Base-by-base conservation (phyloP, 768 basidiomycete species). In the Russula dissimulans region DNA sequence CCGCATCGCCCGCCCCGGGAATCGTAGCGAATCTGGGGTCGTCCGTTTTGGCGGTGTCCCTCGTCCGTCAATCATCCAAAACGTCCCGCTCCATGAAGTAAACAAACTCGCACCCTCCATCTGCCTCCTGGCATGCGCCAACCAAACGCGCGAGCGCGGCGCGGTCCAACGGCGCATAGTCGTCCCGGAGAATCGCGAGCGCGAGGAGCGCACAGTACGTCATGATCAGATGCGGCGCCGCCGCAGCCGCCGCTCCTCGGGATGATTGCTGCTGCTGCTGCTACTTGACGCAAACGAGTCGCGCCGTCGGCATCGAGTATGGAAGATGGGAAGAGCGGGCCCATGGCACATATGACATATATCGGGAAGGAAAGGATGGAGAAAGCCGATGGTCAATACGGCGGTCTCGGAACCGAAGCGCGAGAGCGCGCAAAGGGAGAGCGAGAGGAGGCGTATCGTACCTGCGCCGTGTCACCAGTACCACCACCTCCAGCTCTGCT, bases 131-230 rank as follows among this genome's bases (percentile, higher is more conserved):
- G 65, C 91, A 93, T 14, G 82, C 71, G 18, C 76, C 75, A 7
- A 99, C 67, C 62, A 95, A 87, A 18, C 66, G 69, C 14, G 83
- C 63, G n/a, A 97, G 73, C 0, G 87, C 91, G 15, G 72, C 42
- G 32, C 85, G 79, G 67, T 97, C 81, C 26, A 99, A 75, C 56
- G 74, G 75, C 38, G 80, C 71, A 67, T 95, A 87, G 65, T 91
- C 85, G 68, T 97, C 95, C n/a, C 89, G 80, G 29, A 99, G 78
- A 62, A 97, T 86, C 0, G 87, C 83, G 11, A 99, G 84, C 0
- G 83, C 80, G 4, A 97, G 74, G 11, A 99, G 70, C 0, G 94
- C 91, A 1, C 93, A 91, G 68, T 98, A 99, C 8, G 95, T 94
- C 81, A 93, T 90, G 56, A 97, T 91, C 15, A 97, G 75, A 71